phyloP scores from a whole-genome alignment of 495 filamentous ascomycete species.

The Penicillium mononematosum region DNA sequence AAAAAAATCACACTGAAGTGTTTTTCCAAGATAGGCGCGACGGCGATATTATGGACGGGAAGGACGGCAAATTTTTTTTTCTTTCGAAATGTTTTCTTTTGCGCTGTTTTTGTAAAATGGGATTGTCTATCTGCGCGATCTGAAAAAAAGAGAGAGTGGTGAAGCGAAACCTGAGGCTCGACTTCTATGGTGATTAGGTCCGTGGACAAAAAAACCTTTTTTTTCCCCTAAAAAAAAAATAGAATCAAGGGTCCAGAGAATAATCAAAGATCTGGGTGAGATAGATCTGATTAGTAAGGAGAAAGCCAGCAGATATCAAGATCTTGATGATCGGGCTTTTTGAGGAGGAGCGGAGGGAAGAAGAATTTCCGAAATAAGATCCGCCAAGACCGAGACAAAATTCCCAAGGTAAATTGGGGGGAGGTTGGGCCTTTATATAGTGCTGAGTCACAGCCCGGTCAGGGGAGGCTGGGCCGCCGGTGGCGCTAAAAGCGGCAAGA shows the following conservation, averaged over 20 bases:
- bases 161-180: constrained; percentile 18
- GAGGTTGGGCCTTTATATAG: constrained; percentile 52
- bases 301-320: constrained; percentile 20
- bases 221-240: constrained; percentile 10
- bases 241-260: constrained; percentile 15
- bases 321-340: constrained; percentile 15
- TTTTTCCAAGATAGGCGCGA: constrained; percentile 35
- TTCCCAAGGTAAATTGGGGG: constrained; percentile 33
- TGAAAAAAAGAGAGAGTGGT: constrained; percentile 37
- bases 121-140: constrained; percentile 39
- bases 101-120: constrained; percentile 24
- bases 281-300: constrained; percentile 24
- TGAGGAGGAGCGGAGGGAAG: constrained; percentile 27
- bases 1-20: constrained; percentile 48
- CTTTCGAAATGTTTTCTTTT: constrained; percentile 29
- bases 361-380: constrained; percentile 33
- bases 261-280: constrained; percentile 18
- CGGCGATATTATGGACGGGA: constrained; percentile 25
- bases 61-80: constrained; percentile 22
- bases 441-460: constrained; percentile 42
- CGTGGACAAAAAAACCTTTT: constrained; percentile 6
- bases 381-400: constrained; percentile 50
- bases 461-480: constrained; percentile 43
- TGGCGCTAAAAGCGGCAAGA: constrained; percentile 47
- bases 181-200: constrained; percentile 13